These are phyloP conservation scores for Phytophthora niederhauseri DNA, from an alignment of 352 stramenopile genomes.

Conservation along the genomic window DNA sequence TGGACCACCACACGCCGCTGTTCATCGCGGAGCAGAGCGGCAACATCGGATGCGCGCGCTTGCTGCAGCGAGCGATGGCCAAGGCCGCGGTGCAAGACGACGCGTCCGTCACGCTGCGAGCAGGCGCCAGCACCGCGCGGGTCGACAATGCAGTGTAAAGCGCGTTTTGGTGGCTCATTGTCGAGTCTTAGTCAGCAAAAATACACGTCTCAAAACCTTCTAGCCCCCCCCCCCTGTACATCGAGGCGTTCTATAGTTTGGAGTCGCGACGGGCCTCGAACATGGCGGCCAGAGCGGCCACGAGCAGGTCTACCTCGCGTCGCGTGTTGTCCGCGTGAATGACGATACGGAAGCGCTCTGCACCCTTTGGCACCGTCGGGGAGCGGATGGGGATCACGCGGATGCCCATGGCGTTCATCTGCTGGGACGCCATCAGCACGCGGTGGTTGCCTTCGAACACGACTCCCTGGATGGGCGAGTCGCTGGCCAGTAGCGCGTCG, in stretches of 20 bases:
- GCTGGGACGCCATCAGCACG: slow-evolving; percentile 80
- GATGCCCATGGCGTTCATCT: slow-evolving; percentile 76
- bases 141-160: slow-evolving; percentile 77
- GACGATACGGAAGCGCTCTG: slow-evolving; percentile 96
- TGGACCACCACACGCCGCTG: slow-evolving; percentile 76
- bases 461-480: slow-evolving; percentile 95
- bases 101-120: slow-evolving; percentile 65
- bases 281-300: slow-evolving; percentile 51
- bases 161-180: slow-evolving; percentile 4
- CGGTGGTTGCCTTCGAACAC: slow-evolving; percentile 92
- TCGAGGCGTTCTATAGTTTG: slow-evolving; percentile 38
- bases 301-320: slow-evolving; percentile 82
- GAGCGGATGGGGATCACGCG: slow-evolving; percentile 95
- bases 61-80: slow-evolving; percentile 82
- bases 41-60: slow-evolving; percentile 75
- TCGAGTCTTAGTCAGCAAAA: slow-evolving; percentile 21
- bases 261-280: slow-evolving; percentile 41
- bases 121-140: slow-evolving; percentile 48
- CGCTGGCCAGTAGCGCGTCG: slow-evolving; percentile 60
- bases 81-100: slow-evolving; percentile 63
- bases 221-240: slow-evolving; percentile 3
- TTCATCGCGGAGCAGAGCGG: slow-evolving; percentile 72
- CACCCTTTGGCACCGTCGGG: slow-evolving; percentile 94
- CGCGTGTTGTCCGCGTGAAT: slow-evolving; percentile 95
- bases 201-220: slow-evolving; percentile 23